phyloP scores from a whole-genome alignment of 345 rosid species.

The Camelina laxa region DNA sequence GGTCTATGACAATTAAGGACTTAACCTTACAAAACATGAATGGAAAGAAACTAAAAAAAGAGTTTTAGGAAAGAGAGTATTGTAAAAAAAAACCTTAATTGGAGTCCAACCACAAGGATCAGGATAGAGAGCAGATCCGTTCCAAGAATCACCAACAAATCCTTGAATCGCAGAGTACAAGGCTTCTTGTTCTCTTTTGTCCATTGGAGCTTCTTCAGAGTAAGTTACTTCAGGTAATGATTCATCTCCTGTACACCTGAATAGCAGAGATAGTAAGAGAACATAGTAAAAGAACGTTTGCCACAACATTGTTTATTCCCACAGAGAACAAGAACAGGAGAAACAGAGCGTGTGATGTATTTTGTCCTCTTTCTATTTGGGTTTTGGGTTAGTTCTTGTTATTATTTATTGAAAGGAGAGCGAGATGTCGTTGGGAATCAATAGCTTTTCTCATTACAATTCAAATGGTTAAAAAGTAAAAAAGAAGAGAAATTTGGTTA shows the following conservation, averaged over 20 bases:
- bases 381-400: conserved; percentile 37
- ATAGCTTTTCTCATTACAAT: conserved; percentile 38
- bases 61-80: background rate
- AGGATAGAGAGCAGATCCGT: conserved; percentile 92
- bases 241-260: conserved; percentile 31
- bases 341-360: conserved; percentile 41
- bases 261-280: conserved; percentile 40
- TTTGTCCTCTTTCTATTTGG: conserved; percentile 38
- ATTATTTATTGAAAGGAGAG: conserved; percentile 43
- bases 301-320: conserved; percentile 34
- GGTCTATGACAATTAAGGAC: conserved; percentile 13
- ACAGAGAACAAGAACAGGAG: conserved; percentile 31
- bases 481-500: conserved; percentile 40
- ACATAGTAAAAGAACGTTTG: conserved; percentile 33
- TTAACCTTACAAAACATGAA: background rate
- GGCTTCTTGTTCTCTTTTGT: conserved; percentile 65
- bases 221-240: conserved; percentile 38
- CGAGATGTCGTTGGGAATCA: conserved; percentile 42
- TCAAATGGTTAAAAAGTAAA: conserved; percentile 41
- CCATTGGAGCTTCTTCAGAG: conserved; percentile 68
- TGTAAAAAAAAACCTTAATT: conserved; percentile 63
- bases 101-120: conserved; percentile 99
- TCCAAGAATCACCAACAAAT: conserved; percentile 90
- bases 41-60: background rate
- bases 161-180: conserved; percentile 80